Conservation (phyloP, 495 filamentous ascomycete genomes). For the Physcia stellaris region DNA sequence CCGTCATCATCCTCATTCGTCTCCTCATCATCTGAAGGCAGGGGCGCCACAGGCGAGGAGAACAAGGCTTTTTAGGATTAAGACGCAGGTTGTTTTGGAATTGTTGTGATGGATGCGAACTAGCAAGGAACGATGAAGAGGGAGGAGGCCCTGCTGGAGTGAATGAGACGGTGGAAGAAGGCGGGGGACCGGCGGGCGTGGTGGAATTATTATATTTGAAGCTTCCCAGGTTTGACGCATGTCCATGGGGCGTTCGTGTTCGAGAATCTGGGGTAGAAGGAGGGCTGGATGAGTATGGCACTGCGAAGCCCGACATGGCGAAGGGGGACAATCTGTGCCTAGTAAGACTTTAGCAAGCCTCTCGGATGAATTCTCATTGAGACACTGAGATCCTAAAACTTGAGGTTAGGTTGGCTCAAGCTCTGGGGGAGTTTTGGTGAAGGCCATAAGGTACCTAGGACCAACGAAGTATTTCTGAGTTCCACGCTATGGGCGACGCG, state of each 20-base stretch:
- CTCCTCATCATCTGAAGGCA: conserved; percentile 10
- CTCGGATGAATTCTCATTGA: no score
- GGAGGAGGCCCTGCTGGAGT: conserved; percentile 57
- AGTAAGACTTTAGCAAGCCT: no score
- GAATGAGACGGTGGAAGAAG: conserved; percentile 53
- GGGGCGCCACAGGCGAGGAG: no score
- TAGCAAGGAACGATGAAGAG: conserved; percentile 47
- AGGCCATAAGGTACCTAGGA: no score
- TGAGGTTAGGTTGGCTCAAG: no score
- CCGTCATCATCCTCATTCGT: conserved; percentile 22
- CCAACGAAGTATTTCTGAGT: no score
- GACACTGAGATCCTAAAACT: no score
- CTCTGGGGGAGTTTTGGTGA: no score
- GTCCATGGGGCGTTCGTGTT: neutral
- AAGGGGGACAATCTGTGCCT: neutral
- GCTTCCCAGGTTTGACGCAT: conserved; percentile 12
- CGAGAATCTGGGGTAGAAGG: conserved; percentile 14
- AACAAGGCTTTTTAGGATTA: no score
- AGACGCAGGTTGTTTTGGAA: no score
- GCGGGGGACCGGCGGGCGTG: conserved; percentile 64
- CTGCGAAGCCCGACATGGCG: conserved; percentile 10
- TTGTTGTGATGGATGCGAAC: conserved; percentile 53
- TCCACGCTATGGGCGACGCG: no score
- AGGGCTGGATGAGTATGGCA: conserved; percentile 15
- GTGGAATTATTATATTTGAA: conserved; percentile 48